phyloP scores from a whole-genome alignment of 2,329 filamentous ascomycete species.

The Cordyceps javanica region DNA sequence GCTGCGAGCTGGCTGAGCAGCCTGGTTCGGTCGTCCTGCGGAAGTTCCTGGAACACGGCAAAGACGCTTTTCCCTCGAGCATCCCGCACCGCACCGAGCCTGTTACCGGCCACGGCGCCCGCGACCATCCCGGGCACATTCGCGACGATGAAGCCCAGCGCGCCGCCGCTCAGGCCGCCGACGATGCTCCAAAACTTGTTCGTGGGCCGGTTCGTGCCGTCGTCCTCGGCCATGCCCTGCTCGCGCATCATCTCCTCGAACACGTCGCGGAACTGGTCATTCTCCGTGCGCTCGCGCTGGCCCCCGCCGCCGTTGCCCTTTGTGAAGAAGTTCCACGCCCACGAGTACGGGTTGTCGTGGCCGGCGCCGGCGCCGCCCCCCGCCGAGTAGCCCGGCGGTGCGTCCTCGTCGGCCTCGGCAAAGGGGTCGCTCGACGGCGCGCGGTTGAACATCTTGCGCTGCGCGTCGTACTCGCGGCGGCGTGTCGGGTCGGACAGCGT shows the following conservation, averaged over 20 bases:
- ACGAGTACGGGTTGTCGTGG: slow-evolving; percentile 57
- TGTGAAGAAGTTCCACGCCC: slow-evolving; percentile 64
- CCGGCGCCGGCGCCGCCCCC: too few species aligned
- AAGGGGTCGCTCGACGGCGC: slow-evolving; percentile 35
- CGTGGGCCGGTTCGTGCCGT: slow-evolving; percentile 51
- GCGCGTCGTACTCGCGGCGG: slow-evolving; percentile 77
- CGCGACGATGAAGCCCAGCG: slow-evolving; percentile 89
- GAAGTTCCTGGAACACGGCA: slow-evolving; percentile 81
- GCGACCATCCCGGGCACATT: slow-evolving; percentile 87
- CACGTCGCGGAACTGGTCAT: slow-evolving; percentile 79
- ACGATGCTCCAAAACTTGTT: slow-evolving; percentile 80
- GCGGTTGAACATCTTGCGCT: slow-evolving; percentile 35
- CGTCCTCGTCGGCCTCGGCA: slow-evolving; percentile 38
- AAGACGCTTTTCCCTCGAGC: slow-evolving; percentile 93
- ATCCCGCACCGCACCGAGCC: slow-evolving; percentile 84
- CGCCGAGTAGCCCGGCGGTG: slow-evolving; percentile 36
- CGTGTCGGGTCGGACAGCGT: slow-evolving; percentile 75
- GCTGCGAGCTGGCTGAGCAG: slow-evolving; percentile 78
- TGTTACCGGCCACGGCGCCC: slow-evolving; percentile 86
- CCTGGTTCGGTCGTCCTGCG: slow-evolving; percentile 72
- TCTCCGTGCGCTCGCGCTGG: slow-evolving; percentile 49
- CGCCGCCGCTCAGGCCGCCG: slow-evolving; percentile 79
- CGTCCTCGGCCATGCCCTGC: slow-evolving; percentile 75
- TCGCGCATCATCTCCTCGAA: slow-evolving; percentile 90
- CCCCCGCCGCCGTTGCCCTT: slow-evolving; percentile 32